Evolutionary conservation across 169 alveolate genomes (phyloP).

Genomic region (Amoebophrya sp.): DNA sequence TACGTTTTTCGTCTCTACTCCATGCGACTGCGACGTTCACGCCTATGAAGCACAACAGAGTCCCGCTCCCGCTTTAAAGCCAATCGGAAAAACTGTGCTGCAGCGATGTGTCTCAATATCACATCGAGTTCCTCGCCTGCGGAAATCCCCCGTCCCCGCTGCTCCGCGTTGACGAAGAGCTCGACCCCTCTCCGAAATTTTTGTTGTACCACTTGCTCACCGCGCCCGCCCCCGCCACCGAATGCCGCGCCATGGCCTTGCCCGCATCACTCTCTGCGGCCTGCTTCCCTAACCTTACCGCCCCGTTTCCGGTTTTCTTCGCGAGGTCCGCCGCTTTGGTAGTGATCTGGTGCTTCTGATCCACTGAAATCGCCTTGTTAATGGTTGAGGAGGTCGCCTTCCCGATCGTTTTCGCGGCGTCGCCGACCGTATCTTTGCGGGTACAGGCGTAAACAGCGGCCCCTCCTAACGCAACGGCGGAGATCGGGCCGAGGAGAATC

Average conservation of each 20-base stretch:
- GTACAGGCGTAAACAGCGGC: neutral
- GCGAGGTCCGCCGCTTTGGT: neutral
- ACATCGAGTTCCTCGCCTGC: too few species aligned
- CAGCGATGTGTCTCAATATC: too few species aligned
- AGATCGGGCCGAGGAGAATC: neutral
- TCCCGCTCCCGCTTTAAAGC: too few species aligned
- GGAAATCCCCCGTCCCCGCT: too few species aligned
- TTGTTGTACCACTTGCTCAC: neutral
- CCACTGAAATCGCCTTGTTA: neutral
- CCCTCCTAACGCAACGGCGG: neutral
- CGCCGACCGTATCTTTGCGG: neutral
- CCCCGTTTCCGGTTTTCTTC: neutral
- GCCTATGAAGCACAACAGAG: too few species aligned
- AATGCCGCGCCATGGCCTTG: neutral
- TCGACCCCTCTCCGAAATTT: neutral
- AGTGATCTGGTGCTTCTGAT: neutral
- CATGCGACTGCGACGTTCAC: too few species aligned
- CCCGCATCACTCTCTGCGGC: neutral
- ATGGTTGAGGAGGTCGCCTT: neutral
- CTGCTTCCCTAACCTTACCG: neutral
- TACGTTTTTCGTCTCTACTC: too few species aligned
- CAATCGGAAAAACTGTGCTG: too few species aligned
- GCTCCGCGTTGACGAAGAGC: too few species aligned
- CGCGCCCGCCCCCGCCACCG: neutral
- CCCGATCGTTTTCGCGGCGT: neutral